phyloP scores from a whole-genome alignment of 192 early-diverging fungal species.

The Entomortierella lignicola region DNA sequence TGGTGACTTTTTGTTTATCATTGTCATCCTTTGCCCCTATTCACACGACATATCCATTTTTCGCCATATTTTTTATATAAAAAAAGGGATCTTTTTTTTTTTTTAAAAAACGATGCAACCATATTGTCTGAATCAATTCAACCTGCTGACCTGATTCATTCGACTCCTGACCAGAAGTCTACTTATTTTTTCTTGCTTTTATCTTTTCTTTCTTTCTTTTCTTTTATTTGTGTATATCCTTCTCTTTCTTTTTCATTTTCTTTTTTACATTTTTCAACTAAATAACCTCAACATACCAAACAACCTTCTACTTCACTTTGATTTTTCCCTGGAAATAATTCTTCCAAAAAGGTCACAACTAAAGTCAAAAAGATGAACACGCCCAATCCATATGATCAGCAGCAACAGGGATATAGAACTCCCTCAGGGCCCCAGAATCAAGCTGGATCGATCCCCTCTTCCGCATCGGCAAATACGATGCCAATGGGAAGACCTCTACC shows the following conservation, averaged over 20 bases:
- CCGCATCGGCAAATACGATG: background rate
- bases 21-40: background rate
- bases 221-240: background rate
- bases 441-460: too few species aligned
- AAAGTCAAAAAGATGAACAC: background rate
- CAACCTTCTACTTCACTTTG: too few species aligned
- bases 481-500: constrained; percentile 18
- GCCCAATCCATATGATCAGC: background rate
- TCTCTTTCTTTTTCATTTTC: too few species aligned
- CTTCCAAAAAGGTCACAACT: background rate
- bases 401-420: constrained; percentile 6
- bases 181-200: background rate
- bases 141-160: constrained; percentile 13
- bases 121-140: background rate
- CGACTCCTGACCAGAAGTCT: background rate
- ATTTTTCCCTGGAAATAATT: too few species aligned
- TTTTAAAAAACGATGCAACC: background rate
- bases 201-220: background rate
- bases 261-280: too few species aligned
- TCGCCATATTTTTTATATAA: background rate
- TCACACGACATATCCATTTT: background rate
- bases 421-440: background rate
- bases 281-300: background rate
- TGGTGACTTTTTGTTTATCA: background rate
- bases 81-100: background rate